Percentiles rank a stretch among this genome's conserved stretches.
Evolutionary conservation across 805 yeast genomes (phyloP).

Genomic region (Soucietia sequanensis): DNA sequence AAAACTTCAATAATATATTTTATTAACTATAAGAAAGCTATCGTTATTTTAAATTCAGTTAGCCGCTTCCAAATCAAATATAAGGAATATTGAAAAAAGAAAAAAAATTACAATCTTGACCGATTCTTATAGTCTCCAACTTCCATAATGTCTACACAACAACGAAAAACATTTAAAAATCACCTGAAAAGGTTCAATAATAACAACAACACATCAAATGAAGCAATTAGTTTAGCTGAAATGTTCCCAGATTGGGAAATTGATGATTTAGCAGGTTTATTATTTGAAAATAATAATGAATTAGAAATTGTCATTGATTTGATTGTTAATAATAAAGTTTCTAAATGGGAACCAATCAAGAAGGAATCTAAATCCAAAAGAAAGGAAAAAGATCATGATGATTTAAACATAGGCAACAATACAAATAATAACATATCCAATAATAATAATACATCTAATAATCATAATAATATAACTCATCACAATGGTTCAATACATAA

Average conservation of each 20-base stretch:
- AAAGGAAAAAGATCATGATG: slow-evolving; percentile 27
- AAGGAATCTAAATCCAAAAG: slow-evolving; percentile 57
- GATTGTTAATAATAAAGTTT: slow-evolving; percentile 85
- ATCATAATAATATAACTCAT: slow-evolving; percentile 17
- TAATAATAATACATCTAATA: slow-evolving; percentile 5
- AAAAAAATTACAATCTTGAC: too few species aligned
- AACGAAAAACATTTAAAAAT: slow-evolving; percentile 44
- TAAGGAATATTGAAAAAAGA: too few species aligned
- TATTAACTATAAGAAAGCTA: too few species aligned
- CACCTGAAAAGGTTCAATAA: slow-evolving; percentile 44
- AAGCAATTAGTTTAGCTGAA: slow-evolving; percentile 65
- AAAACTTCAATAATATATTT: too few species aligned
- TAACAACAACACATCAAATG: slow-evolving; percentile 18
- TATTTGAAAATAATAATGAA: slow-evolving; percentile 69
- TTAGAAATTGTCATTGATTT: slow-evolving; percentile 79
- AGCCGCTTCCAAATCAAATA: too few species aligned
- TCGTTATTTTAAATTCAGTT: too few species aligned
- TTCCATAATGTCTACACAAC: slow-evolving; percentile 23
- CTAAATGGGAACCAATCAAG: slow-evolving; percentile 92
- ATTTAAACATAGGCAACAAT: slow-evolving; percentile 6
- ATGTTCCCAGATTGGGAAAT: slow-evolving; percentile 93
- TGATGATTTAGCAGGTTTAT: slow-evolving; percentile 75
- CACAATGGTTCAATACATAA: slow-evolving; percentile 1
- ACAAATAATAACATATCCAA: slow-evolving; percentile 3
- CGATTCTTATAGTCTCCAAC: too few species aligned